Base-by-base conservation (phyloP, 2,329 filamentous ascomycete genomes). In the Pseudopithomyces chartarum region DNA sequence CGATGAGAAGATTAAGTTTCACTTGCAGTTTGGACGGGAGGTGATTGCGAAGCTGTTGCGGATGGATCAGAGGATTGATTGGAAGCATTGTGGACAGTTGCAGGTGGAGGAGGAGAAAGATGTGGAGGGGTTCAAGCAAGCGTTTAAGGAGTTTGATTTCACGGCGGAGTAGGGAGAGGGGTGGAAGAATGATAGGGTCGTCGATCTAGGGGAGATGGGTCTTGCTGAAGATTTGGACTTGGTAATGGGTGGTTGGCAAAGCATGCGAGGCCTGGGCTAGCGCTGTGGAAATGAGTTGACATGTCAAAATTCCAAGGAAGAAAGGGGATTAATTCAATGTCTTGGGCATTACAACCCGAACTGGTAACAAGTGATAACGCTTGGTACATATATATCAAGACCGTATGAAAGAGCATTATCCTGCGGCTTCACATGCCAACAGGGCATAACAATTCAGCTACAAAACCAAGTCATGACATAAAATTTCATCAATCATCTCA, bases 61-160 rank as follows among this genome's bases (percentile, higher is more conserved):
- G 2, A 78, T 98, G 44, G 91, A 97, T 74, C 80, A 85, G 43
- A 83, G 95, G n/a, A 79, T 89, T 51, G 82, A 91, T 63, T 99
- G 95, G 95, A 88, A 87, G 74, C 90, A 96, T 65, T 94, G 91
- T 63, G 84, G 82, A 32, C 93, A 98, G 78, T 85, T 85, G 0
- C 81, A 88, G 55, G 85, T 85, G 11, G 92, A 97, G 64, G 95
- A 98, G 79, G 87, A 84, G 53, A 81, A 82, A 43, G 93, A 98
- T 73, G 90, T 89, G 2, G 85, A 87, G 52, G 85, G 84, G 10
- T 96, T 98, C 76, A 92, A 94, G 67, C 82, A 84, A 64, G 88
- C 89, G 1, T 99, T 96, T 71, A 88, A 91, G 76, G 81, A 85
- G 32, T 97, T 90, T 84, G 94, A 99, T 75, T 97, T 97, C 74